phyloP scores from a whole-genome alignment of 495 filamentous ascomycete genomes.

The Glarea lozoyensis region DNA sequence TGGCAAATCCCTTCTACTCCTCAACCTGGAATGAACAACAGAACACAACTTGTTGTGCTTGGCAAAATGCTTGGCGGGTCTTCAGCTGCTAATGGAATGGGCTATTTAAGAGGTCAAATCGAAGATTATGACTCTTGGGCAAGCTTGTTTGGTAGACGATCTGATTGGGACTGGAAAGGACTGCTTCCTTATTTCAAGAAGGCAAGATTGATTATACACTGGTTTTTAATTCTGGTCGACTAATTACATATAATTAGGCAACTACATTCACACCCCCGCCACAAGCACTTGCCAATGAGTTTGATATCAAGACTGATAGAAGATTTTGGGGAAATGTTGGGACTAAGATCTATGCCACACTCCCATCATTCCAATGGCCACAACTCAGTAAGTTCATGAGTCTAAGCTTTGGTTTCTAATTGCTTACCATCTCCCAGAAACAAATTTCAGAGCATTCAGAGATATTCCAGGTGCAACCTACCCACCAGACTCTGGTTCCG shows the following conservation, averaged over 20 bases:
- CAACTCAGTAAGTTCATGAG: neutral
- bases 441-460: conserved; percentile 9
- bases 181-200: conserved; percentile 23
- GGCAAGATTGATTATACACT: conserved; percentile 1
- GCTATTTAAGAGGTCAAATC: conserved; percentile 28
- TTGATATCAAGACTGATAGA: conserved; percentile 19
- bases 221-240: neutral
- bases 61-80: conserved; percentile 26
- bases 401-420: neutral
- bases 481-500: conserved; percentile 25
- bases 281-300: conserved; percentile 14
- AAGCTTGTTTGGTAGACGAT: conserved; percentile 21
- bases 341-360: conserved; percentile 7
- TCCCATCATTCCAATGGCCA: conserved; percentile 17
- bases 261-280: conserved; percentile 15
- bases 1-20: neutral
- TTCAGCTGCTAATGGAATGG: conserved; percentile 43
- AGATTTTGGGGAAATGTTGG: neutral
- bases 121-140: conserved; percentile 26
- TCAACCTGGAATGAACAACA: neutral
- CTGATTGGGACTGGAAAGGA: conserved; percentile 30
- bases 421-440: neutral
- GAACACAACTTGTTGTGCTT: neutral
- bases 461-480: conserved; percentile 20
- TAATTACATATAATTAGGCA: neutral